Percentiles rank a stretch among this genome's conserved stretches.
These are phyloP conservation scores for Oidiodendron maius DNA, from an alignment of 495 filamentous ascomycete genomes.

Conservation along the genomic window DNA sequence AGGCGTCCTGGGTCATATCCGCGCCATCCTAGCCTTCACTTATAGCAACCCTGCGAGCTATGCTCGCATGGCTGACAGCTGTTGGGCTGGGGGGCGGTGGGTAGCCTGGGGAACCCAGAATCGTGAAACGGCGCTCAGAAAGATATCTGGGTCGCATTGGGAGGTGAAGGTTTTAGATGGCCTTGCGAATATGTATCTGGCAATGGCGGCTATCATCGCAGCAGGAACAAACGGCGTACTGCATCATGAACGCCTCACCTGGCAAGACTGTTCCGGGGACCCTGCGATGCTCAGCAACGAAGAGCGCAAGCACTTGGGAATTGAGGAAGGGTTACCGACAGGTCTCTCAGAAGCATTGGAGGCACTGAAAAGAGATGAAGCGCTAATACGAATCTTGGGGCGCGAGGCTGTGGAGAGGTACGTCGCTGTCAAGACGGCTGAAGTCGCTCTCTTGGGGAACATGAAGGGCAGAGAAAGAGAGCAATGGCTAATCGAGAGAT, in stretches of 20 bases:
- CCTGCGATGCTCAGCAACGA: conserved; percentile 42
- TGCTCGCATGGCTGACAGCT: conserved; percentile 54
- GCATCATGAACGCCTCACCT: conserved; percentile 34
- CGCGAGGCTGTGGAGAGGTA: conserved; percentile 52
- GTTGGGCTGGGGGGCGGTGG: conserved; percentile 73
- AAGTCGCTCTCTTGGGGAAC: conserved; percentile 36
- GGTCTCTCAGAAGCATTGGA: conserved; percentile 47
- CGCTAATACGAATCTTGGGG: conserved; percentile 42
- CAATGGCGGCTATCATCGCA: conserved; percentile 57
- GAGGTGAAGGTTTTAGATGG: conserved; percentile 69
- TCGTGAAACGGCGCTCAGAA: conserved; percentile 61
- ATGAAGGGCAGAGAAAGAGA: conserved; percentile 13
- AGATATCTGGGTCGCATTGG: conserved; percentile 57
- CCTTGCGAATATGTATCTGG: conserved; percentile 67
- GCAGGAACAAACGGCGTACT: conserved; percentile 59
- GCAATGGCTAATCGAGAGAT: conserved; percentile 20
- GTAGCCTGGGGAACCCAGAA: conserved; percentile 74
- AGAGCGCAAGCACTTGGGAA: conserved; percentile 46
- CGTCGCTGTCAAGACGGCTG: conserved; percentile 51
- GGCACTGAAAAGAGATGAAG: conserved; percentile 38
- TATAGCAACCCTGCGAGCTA: conserved; percentile 56
- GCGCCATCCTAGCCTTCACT: conserved; percentile 59
- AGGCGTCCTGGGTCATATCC: conserved; percentile 58
- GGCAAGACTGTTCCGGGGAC: conserved; percentile 52
- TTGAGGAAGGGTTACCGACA: conserved; percentile 44